Base-by-base conservation (phyloP, 345 rosid genomes). In the Salix koriyanagi region DNA sequence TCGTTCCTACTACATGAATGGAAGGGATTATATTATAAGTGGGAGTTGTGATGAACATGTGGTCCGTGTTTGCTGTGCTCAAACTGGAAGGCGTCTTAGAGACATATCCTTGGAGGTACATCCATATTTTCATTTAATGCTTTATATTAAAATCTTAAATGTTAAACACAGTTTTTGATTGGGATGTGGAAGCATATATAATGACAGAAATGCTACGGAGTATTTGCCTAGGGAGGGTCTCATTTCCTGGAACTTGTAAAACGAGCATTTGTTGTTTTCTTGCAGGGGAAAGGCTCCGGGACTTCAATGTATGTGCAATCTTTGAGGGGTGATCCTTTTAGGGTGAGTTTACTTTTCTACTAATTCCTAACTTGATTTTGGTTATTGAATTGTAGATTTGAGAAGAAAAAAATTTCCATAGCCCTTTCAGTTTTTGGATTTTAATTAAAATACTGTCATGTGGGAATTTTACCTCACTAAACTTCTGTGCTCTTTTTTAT, bases 81-180 rank as follows among this genome's bases (percentile, higher is more conserved):
- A 91, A 87, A 95, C 99, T 44, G 99, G 99, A 83, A 90, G 93
- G 80, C 99, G 99, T 67, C 90, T 95, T 67, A 91, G 91, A 84
- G 99, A 95, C 81, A 81, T 95, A 76, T 87, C 91, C 69, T 82
- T 95, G 88, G 97, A 93, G 99, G 99, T 95, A 85, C 66, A 28
- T 30, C 18, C 12, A n/a, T 52, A 62, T 54, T 76, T 69, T 64
- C 39, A 39, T 64, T 67, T 37, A 21, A 32, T 73, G 15, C 62
- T 25, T 30, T n/a, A 8, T 46, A 8, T 62, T 28, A 23, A n/a
- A 25, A 34, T 62, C 28, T 19, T 15, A 16, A 4, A 66, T 15
- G 39, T 28, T 1, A 14, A 15, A 3, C 10, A 66, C 21, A 28
- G 41, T 15, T 66, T 15, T 30, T 37, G 25, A 37, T 37, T 56